These are phyloP conservation scores for Glycine latifolia DNA, from an alignment of 306 rosid genomes.

Conservation along the genomic window DNA sequence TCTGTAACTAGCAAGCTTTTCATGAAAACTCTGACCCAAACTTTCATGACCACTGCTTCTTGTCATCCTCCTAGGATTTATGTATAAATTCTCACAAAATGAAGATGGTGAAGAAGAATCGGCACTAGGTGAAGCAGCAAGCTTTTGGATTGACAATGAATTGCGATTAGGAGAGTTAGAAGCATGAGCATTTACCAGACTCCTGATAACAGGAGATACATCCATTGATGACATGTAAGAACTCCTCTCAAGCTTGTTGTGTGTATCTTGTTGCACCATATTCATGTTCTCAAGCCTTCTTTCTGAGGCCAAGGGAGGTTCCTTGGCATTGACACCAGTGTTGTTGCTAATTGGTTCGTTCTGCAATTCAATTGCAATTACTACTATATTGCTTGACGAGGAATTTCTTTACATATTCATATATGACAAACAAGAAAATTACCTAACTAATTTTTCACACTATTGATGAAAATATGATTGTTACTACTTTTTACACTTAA, in stretches of 20 bases:
- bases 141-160: slow-evolving; percentile 47
- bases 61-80: slow-evolving; percentile 49
- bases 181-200: slow-evolving; percentile 57
- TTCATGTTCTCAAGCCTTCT: slow-evolving; percentile 46
- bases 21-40: slow-evolving; percentile 43
- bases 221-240: slow-evolving; percentile 61
- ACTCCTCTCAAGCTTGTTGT: slow-evolving; percentile 50
- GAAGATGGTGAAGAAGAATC: slow-evolving; percentile 60
- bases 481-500: no score
- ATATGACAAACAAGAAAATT: slow-evolving; percentile 10
- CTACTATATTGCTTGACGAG: slow-evolving; percentile 19
- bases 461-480: not conserved
- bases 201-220: slow-evolving; percentile 64
- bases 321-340: slow-evolving; percentile 45
- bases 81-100: slow-evolving; percentile 44
- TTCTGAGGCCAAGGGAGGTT: slow-evolving; percentile 49
- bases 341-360: slow-evolving; percentile 48
- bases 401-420: slow-evolving; percentile 16
- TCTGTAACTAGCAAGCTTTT: slow-evolving; percentile 39
- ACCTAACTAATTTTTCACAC: not conserved
- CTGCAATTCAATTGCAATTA: slow-evolving; percentile 54
- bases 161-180: slow-evolving; percentile 54
- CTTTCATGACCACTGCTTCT: slow-evolving; percentile 47
- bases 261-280: slow-evolving; percentile 45
- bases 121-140: slow-evolving; percentile 37